Conservation (phyloP, 2,329 filamentous ascomycete genomes). For the Cylindrodendrum hubeiense region DNA sequence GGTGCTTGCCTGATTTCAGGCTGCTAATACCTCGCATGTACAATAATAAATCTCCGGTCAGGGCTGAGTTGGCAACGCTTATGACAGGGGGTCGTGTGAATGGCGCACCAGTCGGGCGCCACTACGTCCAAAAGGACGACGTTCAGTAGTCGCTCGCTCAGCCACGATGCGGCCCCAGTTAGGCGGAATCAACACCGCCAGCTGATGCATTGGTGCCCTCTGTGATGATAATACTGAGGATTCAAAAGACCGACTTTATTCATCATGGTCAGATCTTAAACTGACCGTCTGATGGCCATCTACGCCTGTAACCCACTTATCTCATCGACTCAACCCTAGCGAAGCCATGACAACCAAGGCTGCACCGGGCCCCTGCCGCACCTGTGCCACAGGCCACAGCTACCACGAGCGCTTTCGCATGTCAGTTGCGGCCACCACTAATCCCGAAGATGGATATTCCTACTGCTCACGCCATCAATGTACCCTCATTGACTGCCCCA, state of each 20-base stretch:
- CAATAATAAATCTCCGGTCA: neutral
- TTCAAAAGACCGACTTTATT: neutral
- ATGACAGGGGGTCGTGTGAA: neutral
- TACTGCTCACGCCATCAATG: slow-evolving; percentile 16
- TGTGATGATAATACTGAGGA: neutral
- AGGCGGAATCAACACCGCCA: neutral
- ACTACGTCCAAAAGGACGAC: no score
- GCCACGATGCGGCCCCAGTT: neutral
- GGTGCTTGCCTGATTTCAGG: neutral
- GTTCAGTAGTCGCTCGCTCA: neutral
- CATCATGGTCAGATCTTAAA: neutral
- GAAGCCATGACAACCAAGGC: neutral
- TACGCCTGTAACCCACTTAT: neutral
- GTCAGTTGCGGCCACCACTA: neutral
- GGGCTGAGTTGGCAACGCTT: neutral
- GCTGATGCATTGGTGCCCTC: neutral
- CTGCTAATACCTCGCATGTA: neutral
- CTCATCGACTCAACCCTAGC: neutral
- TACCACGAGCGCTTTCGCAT: neutral
- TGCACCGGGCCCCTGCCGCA: neutral
- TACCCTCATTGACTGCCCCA: neutral
- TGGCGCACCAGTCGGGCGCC: neutral
- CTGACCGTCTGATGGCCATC: neutral
- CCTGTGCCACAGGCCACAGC: neutral
- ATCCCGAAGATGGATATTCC: neutral